Conservation (phyloP, 441 rosid species). For the Gossypium armourianum region DNA sequence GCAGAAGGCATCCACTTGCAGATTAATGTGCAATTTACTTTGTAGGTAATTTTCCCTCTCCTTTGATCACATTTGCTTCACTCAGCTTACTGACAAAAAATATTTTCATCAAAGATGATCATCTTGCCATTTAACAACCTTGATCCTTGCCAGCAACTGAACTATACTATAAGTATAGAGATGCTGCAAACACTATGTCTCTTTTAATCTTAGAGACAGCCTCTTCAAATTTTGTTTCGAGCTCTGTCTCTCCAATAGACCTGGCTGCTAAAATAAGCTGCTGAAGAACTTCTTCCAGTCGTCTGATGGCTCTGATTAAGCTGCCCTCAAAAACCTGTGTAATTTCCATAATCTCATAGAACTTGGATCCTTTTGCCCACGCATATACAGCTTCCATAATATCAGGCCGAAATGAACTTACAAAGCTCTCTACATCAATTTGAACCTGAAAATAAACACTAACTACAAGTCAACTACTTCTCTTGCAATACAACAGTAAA, state of each 20-base stretch:
- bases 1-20: not conserved
- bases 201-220: slow-evolving; percentile 88
- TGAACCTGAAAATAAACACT: slow-evolving; percentile 46
- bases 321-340: slow-evolving; percentile 90
- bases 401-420: slow-evolving; percentile 76
- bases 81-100: not conserved
- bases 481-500: not conserved
- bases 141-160: not conserved
- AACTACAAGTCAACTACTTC: not conserved
- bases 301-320: slow-evolving; percentile 92
- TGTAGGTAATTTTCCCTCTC: not conserved
- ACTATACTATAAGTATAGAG: slow-evolving; percentile 70
- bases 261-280: slow-evolving; percentile 84
- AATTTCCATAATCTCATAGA: slow-evolving; percentile 83
- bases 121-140: not conserved
- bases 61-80: not conserved
- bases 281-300: slow-evolving; percentile 89
- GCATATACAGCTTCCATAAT: slow-evolving; percentile 88
- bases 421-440: slow-evolving; percentile 72
- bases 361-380: slow-evolving; percentile 93
- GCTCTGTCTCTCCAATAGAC: slow-evolving; percentile 77
- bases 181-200: slow-evolving; percentile 96
- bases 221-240: slow-evolving; percentile 71
- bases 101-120: not conserved
- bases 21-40: not conserved